Percentiles rank a stretch among this genome's conserved stretches.
Conservation (phyloP, 495 filamentous ascomycete species). For the Poronia punctata region DNA sequence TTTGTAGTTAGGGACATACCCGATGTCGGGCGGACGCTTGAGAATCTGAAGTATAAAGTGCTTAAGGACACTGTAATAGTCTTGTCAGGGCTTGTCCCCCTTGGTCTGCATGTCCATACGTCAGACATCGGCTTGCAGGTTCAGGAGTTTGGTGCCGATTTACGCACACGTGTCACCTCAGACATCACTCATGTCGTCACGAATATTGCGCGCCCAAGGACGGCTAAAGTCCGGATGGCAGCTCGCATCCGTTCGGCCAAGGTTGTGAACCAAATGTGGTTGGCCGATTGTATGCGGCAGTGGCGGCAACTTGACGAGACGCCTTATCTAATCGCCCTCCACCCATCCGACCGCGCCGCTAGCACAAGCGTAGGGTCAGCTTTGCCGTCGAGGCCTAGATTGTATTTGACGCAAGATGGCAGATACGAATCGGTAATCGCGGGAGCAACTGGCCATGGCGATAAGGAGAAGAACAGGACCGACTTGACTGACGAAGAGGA, state of each 20-base stretch:
- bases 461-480: conserved; percentile 21
- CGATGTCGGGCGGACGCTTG: conserved; percentile 77
- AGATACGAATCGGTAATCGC: too few species aligned
- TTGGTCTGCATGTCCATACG: conserved; percentile 63
- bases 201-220: conserved; percentile 58
- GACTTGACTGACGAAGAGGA: conserved; percentile 28
- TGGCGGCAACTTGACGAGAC: conserved; percentile 72
- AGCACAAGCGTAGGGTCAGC: conserved; percentile 22
- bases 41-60: conserved; percentile 63
- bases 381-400: conserved; percentile 33
- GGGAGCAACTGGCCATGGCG: conserved; percentile 9
- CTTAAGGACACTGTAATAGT: conserved; percentile 66
- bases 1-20: conserved; percentile 56
- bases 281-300: conserved; percentile 68
- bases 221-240: conserved; percentile 80
- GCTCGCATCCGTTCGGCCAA: conserved; percentile 63
- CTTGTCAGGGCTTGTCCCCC: conserved; percentile 81
- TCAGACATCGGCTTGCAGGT: conserved; percentile 82
- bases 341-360: conserved; percentile 51
- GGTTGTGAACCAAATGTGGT: conserved; percentile 87
- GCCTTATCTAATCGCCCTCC: conserved; percentile 61
- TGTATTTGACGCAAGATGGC: conserved; percentile 35
- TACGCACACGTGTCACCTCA: conserved; percentile 47
- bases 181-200: conserved; percentile 50
- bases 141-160: conserved; percentile 71